phyloP scores from a whole-genome alignment of 305 asterid species.

The Lippia alba region DNA sequence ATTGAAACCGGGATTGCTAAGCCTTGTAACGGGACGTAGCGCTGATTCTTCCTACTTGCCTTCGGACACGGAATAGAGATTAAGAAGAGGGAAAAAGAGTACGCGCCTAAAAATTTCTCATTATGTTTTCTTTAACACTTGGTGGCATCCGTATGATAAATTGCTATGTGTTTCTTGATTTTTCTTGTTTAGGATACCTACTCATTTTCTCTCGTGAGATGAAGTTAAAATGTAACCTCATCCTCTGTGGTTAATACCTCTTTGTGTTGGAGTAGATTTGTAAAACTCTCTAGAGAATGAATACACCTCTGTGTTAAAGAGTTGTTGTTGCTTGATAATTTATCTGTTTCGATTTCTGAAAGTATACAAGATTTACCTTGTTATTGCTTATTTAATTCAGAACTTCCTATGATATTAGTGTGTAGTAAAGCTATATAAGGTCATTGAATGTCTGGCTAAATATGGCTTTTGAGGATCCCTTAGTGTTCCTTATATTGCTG shows the following conservation, averaged over 20 bases:
- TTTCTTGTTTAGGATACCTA: slow-evolving; percentile 18
- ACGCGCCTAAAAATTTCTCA: slow-evolving; percentile 40
- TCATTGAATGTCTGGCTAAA: background rate
- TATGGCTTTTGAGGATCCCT: background rate
- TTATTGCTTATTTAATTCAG: background rate
- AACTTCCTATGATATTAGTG: background rate
- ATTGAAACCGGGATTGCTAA: slow-evolving; percentile 70
- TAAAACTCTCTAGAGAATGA: slow-evolving; percentile 35
- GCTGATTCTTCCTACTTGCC: slow-evolving; percentile 50
- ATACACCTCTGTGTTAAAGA: slow-evolving; percentile 23
- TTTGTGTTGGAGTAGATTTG: slow-evolving; percentile 37
- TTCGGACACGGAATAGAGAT: slow-evolving; percentile 60
- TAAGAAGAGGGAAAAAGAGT: slow-evolving; percentile 40
- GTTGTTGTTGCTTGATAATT: slow-evolving; percentile 16
- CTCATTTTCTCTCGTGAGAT: slow-evolving; percentile 38
- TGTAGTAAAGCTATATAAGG: background rate
- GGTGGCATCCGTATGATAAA: slow-evolving; percentile 42
- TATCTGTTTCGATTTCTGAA: background rate
- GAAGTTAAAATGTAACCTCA: slow-evolving; percentile 37
- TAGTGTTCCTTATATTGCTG: too few species aligned
- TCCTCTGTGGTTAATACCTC: slow-evolving; percentile 30
- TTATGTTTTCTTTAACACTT: slow-evolving; percentile 18
- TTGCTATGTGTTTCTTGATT: slow-evolving; percentile 26
- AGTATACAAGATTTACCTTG: slow-evolving; percentile 21
- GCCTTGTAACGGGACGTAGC: slow-evolving; percentile 46